These are phyloP conservation scores for Colletotrichum somersetense DNA, from an alignment of 2,329 filamentous ascomycete species.

Conservation along the genomic window DNA sequence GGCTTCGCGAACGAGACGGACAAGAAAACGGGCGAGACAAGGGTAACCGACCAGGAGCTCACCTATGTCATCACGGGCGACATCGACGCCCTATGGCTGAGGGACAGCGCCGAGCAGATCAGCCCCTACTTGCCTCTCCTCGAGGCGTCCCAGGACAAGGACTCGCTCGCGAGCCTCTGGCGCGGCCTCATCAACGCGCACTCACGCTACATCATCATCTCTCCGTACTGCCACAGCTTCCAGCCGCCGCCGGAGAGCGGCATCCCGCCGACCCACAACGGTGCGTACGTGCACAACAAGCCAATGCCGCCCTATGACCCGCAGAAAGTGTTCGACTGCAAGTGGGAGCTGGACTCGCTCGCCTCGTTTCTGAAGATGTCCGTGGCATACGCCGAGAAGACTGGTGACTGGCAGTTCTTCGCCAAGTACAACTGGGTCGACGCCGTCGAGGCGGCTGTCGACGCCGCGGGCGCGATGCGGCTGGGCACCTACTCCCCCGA, in stretches of 20 bases:
- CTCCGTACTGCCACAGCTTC: slow-evolving; percentile 91
- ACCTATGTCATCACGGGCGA: slow-evolving; percentile 87
- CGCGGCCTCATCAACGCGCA: slow-evolving; percentile 80
- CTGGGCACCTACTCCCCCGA: slow-evolving; percentile 77
- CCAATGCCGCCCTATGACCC: slow-evolving; percentile 75
- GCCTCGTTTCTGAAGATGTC: slow-evolving; percentile 87
- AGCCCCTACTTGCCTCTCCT: slow-evolving; percentile 76
- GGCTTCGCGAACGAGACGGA: slow-evolving; percentile 62
- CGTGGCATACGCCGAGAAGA: slow-evolving; percentile 80
- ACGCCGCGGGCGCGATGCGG: slow-evolving; percentile 77
- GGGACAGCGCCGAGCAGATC: slow-evolving; percentile 84
- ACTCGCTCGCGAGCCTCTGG: slow-evolving; percentile 76
- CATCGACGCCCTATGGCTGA: slow-evolving; percentile 89
- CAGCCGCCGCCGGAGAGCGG: slow-evolving; percentile 85
- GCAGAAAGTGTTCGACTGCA: slow-evolving; percentile 82
- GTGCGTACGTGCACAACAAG: slow-evolving; percentile 69
- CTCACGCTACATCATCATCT: slow-evolving; percentile 73
- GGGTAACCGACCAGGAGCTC: slow-evolving; percentile 67
- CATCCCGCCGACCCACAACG: slow-evolving; percentile 69
- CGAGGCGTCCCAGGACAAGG: slow-evolving; percentile 62
- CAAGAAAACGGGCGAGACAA: slow-evolving; percentile 43
- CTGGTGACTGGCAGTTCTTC: slow-evolving; percentile 77
- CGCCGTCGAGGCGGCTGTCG: slow-evolving; percentile 78
- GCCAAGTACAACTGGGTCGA: slow-evolving; percentile 77
- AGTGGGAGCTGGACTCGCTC: slow-evolving; percentile 91